Evolutionary conservation across 2,329 filamentous ascomycete species (phyloP), one percentile per base, ranked within the genome.

Genomic region (Karstenula rhodostoma): DNA sequence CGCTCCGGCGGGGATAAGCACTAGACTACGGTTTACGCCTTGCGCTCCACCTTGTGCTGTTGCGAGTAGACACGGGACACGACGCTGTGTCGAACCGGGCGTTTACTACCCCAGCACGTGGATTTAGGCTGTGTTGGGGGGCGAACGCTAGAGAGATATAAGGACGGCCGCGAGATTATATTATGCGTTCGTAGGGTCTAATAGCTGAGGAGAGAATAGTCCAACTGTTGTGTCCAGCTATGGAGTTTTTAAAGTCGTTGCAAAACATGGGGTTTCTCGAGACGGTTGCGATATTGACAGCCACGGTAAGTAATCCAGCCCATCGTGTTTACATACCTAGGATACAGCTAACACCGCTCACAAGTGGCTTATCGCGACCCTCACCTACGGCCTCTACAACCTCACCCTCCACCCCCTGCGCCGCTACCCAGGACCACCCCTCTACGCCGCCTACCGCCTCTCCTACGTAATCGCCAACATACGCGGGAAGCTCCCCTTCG

Each of bases 311-410:
- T 12, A 17, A 5, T 17, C 12, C 13, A 2, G 1, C 12, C 17
- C 12, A 5, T 17, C 5, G 13, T 17, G 10, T 5, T 17, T 12
- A 17, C 1, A 1, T 4, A 3, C 17, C 35, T 6, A 3, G 6
- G 13, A 3, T 1, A 17, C 29, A 25, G 33, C 10, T 32, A 19
- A 49, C 29, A 49, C 25, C 3, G 12, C 7, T 9, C 23, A 2
- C 25, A 25, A 49, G 46, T 49, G 27, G 0, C 46, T 49, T 15
- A 8, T 37, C n/a, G 22, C 15, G 7, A 13, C n/a, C 48, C 29
- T 50, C 48, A 6, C 12, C 48, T 66, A 66, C 46, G 60, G n/a
- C 13, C 10, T 58, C 19, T 64, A 62, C 61, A 64, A 64, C 58
- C 40, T 50, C 27, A 57, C 57, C 40, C 29, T 64, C 4, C 61